Evolutionary conservation across 192 early-diverging fungal genomes (phyloP).

Genomic region (Umbelopsis isabellina): DNA sequence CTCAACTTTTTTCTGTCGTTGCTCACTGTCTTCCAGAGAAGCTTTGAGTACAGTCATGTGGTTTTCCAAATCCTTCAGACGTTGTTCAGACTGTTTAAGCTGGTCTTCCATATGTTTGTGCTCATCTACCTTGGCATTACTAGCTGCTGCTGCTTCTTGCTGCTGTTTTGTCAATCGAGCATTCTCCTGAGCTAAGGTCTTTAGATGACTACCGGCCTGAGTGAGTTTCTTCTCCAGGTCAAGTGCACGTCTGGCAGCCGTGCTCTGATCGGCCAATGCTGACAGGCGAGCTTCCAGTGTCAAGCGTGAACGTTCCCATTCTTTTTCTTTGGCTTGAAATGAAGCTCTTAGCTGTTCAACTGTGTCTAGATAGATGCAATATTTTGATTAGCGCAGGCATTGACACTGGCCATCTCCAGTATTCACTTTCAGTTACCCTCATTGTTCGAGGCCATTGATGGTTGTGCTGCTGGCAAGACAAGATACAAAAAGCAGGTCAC

Average conservation of each 20-base stretch:
- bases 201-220: conserved; percentile 39
- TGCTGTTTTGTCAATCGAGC: conserved; percentile 16
- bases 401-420: not conserved
- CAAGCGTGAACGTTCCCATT: conserved; percentile 22
- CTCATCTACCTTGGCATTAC: not conserved
- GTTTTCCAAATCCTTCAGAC: not conserved
- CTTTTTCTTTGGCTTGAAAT: conserved; percentile 11
- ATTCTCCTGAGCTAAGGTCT: conserved; percentile 34
- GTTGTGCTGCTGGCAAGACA: not conserved
- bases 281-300: conserved; percentile 10
- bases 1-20: not conserved
- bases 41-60: conserved; percentile 41
- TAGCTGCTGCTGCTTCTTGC: not conserved
- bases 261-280: conserved; percentile 22
- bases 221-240: conserved; percentile 36
- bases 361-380: not conserved
- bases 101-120: not conserved
- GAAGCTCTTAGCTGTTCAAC: conserved; percentile 4
- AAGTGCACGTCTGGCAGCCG: conserved; percentile 16
- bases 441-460: conserved; percentile 14
- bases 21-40: conserved; percentile 24
- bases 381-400: not conserved
- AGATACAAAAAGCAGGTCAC: conserved; percentile 8
- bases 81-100: conserved; percentile 9
- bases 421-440: not conserved